phyloP scores from a whole-genome alignment of 1,284 basidiomycete genomes.

The Cryptococcus sp. region DNA sequence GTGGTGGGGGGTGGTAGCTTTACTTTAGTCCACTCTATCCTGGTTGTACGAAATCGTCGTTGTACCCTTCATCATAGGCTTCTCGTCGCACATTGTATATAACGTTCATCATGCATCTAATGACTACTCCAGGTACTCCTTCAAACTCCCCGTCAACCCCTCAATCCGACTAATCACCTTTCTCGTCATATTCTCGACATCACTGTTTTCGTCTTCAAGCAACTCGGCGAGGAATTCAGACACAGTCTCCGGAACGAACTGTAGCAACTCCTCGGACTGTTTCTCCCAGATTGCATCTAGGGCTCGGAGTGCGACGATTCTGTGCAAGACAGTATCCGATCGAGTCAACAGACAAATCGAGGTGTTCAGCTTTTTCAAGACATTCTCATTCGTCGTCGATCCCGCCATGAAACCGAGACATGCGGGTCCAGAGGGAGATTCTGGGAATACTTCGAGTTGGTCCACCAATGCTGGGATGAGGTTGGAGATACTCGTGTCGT shows the following conservation, averaged over 20 bases:
- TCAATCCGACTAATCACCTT: conserved; percentile 49
- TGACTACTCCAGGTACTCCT: conserved; percentile 44
- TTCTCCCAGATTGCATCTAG: conserved; percentile 67
- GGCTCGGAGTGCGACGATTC: conserved; percentile 66
- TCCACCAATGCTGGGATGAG: conserved; percentile 58
- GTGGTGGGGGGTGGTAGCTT: conserved; percentile 37
- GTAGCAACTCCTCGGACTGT: conserved; percentile 59
- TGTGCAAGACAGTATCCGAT: conserved; percentile 64
- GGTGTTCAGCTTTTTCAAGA: conserved; percentile 76
- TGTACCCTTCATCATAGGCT: too few species aligned
- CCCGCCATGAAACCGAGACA: conserved; percentile 56
- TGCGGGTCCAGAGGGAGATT: conserved; percentile 22
- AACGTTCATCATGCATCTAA: background rate
- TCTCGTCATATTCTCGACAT: conserved; percentile 47
- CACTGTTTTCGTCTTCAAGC: conserved; percentile 50
- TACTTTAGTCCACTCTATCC: too few species aligned
- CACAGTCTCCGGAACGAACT: conserved; percentile 53
- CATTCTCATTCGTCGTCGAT: conserved; percentile 56
- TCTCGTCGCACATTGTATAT: too few species aligned
- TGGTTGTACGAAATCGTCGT: too few species aligned
- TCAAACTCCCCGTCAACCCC: conserved; percentile 45
- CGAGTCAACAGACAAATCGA: conserved; percentile 82
- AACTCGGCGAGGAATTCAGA: conserved; percentile 51
- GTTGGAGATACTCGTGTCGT: conserved; percentile 67
- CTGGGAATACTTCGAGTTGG: conserved; percentile 59